Conservation (phyloP, 108 stramenopile species). For the Parmales sp. region DNA sequence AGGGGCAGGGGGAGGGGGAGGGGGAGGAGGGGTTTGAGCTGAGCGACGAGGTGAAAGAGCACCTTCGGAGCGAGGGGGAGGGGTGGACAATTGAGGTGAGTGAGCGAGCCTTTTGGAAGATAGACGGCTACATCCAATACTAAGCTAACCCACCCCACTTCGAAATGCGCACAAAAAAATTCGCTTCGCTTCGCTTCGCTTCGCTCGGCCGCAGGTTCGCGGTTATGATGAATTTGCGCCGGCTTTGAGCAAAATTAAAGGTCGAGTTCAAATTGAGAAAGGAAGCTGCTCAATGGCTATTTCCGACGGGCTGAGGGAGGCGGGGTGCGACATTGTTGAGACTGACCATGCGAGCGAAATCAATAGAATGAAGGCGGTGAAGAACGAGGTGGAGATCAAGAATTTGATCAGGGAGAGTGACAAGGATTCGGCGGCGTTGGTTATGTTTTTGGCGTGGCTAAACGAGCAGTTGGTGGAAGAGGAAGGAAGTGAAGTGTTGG, state of each 20-base stretch:
- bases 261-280: neutral
- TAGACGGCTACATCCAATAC: no score
- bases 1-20: no score
- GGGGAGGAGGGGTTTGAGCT: neutral
- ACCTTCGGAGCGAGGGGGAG: neutral
- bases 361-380: conserved; percentile 36
- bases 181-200: neutral
- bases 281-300: conserved; percentile 16
- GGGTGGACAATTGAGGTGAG: no score
- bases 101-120: no score
- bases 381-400: conserved; percentile 41
- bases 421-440: conserved; percentile 42
- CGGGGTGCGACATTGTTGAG: conserved; percentile 5
- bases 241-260: neutral
- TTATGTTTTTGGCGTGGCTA: conserved; percentile 41
- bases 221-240: neutral
- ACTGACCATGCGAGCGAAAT: conserved; percentile 21
- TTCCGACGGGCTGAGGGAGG: conserved; percentile 10
- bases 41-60: neutral
- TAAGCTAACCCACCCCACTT: neutral
- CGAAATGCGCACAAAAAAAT: neutral
- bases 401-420: conserved; percentile 34
- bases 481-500: conserved; percentile 17
- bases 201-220: neutral
- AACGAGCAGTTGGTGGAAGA: conserved; percentile 11